Percentiles rank a stretch among this genome's conserved stretches.
Evolutionary conservation across 2,329 filamentous ascomycete species (phyloP).

Genomic region (Chalaropsis ovoidea): DNA sequence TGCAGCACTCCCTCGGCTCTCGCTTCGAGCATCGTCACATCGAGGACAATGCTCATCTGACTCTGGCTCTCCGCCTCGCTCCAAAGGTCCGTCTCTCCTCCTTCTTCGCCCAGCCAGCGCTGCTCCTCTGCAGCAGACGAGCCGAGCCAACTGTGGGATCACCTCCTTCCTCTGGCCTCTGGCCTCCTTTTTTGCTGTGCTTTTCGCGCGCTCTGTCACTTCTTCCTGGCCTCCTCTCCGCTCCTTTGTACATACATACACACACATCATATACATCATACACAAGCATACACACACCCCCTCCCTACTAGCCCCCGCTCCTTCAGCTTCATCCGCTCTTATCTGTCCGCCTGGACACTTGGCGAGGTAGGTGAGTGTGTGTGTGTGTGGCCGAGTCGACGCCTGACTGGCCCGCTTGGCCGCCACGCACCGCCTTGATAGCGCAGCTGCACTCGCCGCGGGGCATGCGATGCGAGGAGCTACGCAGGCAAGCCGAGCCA

Average conservation of each 20-base stretch:
- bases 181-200: background rate
- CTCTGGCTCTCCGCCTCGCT: background rate
- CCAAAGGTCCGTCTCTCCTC: background rate
- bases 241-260: background rate
- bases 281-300: background rate
- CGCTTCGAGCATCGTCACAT: conserved; percentile 1
- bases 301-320: background rate
- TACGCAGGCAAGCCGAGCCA: too few species aligned
- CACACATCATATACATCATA: background rate
- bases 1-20: background rate
- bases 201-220: background rate
- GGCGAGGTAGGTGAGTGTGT: too few species aligned
- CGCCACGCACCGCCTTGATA: background rate
- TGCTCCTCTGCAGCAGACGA: background rate
- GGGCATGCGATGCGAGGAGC: background rate
- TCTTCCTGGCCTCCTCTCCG: background rate
- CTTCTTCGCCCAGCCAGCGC: background rate
- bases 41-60: background rate
- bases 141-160: background rate
- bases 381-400: background rate
- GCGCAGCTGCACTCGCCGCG: background rate
- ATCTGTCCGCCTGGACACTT: background rate
- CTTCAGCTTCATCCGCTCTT: background rate
- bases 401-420: background rate
- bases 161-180: background rate